Evolutionary conservation across 1,284 basidiomycete genomes (phyloP), one percentile per base, ranked within the genome.

Genomic region (Paramarasmius palmivorus): DNA sequence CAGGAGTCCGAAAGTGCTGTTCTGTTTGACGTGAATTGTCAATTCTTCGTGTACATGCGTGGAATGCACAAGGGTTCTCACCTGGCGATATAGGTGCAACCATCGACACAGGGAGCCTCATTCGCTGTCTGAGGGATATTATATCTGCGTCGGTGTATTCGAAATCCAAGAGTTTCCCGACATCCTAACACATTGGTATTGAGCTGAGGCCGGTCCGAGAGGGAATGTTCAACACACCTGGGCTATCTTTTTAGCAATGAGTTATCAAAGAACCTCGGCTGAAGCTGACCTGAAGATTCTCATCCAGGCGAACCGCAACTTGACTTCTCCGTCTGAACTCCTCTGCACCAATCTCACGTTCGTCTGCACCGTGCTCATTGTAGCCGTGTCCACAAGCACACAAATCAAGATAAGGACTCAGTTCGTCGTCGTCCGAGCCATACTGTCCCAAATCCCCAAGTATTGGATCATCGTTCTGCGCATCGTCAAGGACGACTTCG

Each of bases 281-380:
- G 35, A 66, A 72, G 61, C 75, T 58, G 61, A 92, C 93, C 81
- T 93, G 83, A 39, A 95, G 73, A 50, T 93, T 68, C 70, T 95
- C 92, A 66, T 97, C 94, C 49, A 95, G 77, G 50, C 91, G 80
- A 50, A 91, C 81, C 2, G 92, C 93, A 7, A 93, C 84, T 59
- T 86, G 86, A 44, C 80, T 84, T 66, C 90, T 79, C 39, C 94
- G 79, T 29, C 70, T 71, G 65, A 87, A 86, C 66, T 92, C 90
- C 36, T 78, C 78, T 39, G 68, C 69, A 39, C 79, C 83, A 34
- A 88, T 65, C 45, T 69, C 70, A 17, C 70, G 67, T 54, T 81
- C 78, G 68, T 90, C 81, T 23, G 90, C 87, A 20, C 87, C 85
- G 62, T 93, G 90, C 38, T 83, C 79, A 38, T 70, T 71, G 55